phyloP scores from a whole-genome alignment of 164 flowering plant genomes.

The Houttuynia cordata region DNA sequence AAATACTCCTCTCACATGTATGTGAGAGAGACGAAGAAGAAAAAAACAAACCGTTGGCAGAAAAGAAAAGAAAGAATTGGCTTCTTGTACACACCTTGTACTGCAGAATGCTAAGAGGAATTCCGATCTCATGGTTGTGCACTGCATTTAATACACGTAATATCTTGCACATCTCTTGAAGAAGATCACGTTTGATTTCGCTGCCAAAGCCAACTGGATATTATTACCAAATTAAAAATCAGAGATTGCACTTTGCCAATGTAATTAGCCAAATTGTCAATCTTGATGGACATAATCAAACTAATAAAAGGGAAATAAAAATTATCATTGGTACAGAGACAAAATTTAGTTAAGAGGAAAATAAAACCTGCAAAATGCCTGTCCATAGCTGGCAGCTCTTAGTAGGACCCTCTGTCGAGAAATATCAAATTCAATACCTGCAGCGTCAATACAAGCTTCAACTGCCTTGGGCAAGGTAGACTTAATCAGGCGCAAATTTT shows the following conservation, averaged over 20 bases:
- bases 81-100: conserved; percentile 48
- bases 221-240: conserved; percentile 53
- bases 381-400: conserved; percentile 98
- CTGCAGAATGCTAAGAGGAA: conserved; percentile 89
- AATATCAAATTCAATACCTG: conserved; percentile 91
- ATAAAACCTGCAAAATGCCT: conserved; percentile 85
- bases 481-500: conserved; percentile 83
- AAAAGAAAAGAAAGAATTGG: background rate
- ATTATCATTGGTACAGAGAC: too few relatives aligned
- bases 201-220: conserved; percentile 96
- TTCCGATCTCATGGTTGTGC: conserved; percentile 71
- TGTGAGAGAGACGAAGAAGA: too few relatives aligned
- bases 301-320: too few relatives aligned
- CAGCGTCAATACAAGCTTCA: conserved; percentile 96
- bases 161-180: conserved; percentile 81
- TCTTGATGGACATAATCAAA: background rate
- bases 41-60: background rate
- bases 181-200: conserved; percentile 71
- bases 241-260: conserved; percentile 15
- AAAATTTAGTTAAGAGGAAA: conserved; percentile 1
- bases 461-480: conserved; percentile 84
- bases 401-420: conserved; percentile 73
- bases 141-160: conserved; percentile 93
- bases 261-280: background rate
- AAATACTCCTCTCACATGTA: too few relatives aligned